Base-by-base conservation (phyloP, 179 eudicot genomes). In the Silene noctiflora region DNA sequence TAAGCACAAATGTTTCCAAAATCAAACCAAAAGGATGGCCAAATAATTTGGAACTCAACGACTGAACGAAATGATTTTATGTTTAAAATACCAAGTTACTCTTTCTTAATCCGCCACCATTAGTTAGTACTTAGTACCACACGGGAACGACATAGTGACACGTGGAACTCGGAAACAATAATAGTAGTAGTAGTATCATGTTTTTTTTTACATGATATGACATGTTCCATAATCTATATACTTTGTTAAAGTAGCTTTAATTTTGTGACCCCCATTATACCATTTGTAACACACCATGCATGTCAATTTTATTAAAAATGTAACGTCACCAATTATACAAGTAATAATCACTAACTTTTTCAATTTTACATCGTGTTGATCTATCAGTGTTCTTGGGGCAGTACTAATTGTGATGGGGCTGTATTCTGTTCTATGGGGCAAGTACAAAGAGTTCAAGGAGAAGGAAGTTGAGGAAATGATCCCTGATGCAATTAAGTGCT, bases 371-470 rank as follows among this genome's bases (percentile, higher is more conserved):
- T 22, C 66, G 7, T 69, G 17, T 1, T 53, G 60, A 27, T 39
- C 1, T 39, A 69, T 2, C 87, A 95, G 99, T 77, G 80, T 91
- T 67, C 61, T 91, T 13, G 99, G 99, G 12, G 85, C 96, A 19
- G 76, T 83, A 1, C 71, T 93, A 73, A 95, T 95, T 24, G 96
- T 93, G 78, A 75, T 84, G 16, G 99, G 99, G 67, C 77, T 95
- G 7, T 95, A 93, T 84, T 80, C 96, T 0, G 99, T 95, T 14
- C 79, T 93, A 60, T 95, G 99, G 99, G 99, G 97, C 6, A 95
- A 95, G 74, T 87, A 88, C 90, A 93, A 86, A 78, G 99, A 95
- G 68, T 77, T 68, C 85, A 83, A 90, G 53, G 99, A 95, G 51
- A 86, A 74, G 31, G 90, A 89, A 78, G 87, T 61, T 0, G 66